Percentiles rank a stretch among this genome's conserved stretches.
phyloP scores from a whole-genome alignment of 208 protist species.

The Giardia muris region DNA sequence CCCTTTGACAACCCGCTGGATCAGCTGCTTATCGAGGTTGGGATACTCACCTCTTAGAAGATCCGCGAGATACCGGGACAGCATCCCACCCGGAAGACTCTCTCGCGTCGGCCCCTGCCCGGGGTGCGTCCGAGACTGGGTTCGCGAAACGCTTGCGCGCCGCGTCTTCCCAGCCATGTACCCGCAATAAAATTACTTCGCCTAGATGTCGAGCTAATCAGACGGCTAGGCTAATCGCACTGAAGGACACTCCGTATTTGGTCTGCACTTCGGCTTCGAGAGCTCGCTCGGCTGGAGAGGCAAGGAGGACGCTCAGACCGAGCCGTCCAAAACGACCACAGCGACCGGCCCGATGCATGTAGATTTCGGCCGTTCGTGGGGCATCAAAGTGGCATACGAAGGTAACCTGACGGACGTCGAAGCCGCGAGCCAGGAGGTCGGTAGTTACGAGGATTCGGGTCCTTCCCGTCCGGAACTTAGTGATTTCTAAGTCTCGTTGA shows the following conservation, averaged over 20 bases:
- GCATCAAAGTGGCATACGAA: not conserved
- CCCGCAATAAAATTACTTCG: no score
- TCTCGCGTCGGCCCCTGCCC: no score
- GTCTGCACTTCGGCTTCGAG: no score
- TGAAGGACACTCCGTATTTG: no score
- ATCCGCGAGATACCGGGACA: no score
- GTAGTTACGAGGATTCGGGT: not conserved
- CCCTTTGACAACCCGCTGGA: not conserved
- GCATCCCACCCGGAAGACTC: no score
- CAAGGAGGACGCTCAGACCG: not conserved
- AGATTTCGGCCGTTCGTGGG: not conserved
- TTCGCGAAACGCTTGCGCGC: no score
- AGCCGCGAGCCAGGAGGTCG: not conserved
- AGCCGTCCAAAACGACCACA: slow-evolving; percentile 15
- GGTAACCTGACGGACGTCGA: not conserved
- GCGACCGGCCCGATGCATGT: not conserved
- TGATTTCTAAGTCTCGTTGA: not conserved
- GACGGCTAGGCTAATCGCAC: no score
- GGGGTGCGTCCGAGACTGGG: no score
- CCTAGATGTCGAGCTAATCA: no score
- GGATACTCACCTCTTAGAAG: no score
- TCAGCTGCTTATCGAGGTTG: not conserved
- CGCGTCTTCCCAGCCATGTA: no score
- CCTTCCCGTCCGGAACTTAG: not conserved
- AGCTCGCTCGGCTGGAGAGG: not conserved